Percentiles rank a stretch among this genome's conserved stretches.
Evolutionary conservation across 2,329 filamentous ascomycete genomes (phyloP).

Genomic region (Pezicula radicicola): DNA sequence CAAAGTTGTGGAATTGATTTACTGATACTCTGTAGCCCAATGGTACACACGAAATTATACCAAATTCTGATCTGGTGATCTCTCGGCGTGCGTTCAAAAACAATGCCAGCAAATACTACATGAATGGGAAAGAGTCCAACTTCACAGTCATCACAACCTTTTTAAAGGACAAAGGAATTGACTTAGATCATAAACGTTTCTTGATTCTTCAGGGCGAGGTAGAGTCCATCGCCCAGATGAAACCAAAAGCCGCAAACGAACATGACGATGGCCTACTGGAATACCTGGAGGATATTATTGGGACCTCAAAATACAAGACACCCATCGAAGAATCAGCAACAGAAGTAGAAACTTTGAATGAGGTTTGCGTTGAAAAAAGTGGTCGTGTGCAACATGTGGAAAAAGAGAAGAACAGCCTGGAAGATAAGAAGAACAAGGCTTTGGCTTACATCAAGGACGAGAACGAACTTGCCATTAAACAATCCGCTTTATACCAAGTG

Average conservation of each 20-base stretch:
- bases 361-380: conserved; percentile 93
- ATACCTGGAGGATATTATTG: conserved; percentile 97
- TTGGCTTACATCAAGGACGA: conserved; percentile 86
- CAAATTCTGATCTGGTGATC: conserved; percentile 80
- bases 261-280: conserved; percentile 95
- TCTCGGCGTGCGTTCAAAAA: conserved; percentile 95
- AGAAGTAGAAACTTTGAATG: conserved; percentile 89
- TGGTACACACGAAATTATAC: conserved; percentile 73
- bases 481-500: conserved; percentile 89
- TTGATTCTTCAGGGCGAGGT: conserved; percentile 96
- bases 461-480: conserved; percentile 86
- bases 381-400: conserved; percentile 95
- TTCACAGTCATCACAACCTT: conserved; percentile 90
- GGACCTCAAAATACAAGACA: conserved; percentile 96
- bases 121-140: conserved; percentile 84
- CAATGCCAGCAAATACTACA: conserved; percentile 97
- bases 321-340: conserved; percentile 92
- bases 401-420: conserved; percentile 88
- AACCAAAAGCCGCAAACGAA: conserved; percentile 89
- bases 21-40: conserved; percentile 47
- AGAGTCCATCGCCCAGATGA: conserved; percentile 99
- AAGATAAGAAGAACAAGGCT: conserved; percentile 96
- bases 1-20: background rate
- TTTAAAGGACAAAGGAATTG: conserved; percentile 82
- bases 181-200: conserved; percentile 97